Percentiles rank a stretch among this genome's conserved stretches.
phyloP scores from a whole-genome alignment of 2,329 filamentous ascomycete genomes.

The Colletotrichum magnum region DNA sequence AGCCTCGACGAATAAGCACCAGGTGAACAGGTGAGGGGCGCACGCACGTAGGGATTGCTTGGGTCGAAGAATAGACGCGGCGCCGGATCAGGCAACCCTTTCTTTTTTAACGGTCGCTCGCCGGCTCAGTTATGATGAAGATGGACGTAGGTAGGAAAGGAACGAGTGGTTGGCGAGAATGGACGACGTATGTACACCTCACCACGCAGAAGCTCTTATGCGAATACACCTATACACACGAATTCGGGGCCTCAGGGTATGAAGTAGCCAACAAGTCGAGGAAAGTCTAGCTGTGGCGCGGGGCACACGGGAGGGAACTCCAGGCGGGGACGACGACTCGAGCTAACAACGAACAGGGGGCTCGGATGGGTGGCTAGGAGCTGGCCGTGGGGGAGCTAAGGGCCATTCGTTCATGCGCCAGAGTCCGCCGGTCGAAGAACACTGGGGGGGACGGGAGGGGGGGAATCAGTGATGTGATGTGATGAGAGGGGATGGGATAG shows the following conservation, averaged over 20 bases:
- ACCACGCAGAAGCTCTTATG: conserved; percentile 21
- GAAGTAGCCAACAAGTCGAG: conserved; percentile 22
- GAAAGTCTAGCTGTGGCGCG: conserved; percentile 26
- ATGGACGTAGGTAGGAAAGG: conserved; percentile 5
- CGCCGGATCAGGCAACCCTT: conserved; percentile 11
- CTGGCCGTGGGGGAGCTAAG: conserved; percentile 26
- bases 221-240: conserved; percentile 39
- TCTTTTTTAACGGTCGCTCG: conserved; percentile 21
- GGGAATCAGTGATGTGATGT: conserved; percentile 11
- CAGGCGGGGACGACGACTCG: conserved; percentile 18
- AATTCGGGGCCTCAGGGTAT: conserved; percentile 31
- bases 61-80: conserved; percentile 14
- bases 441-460: no score
- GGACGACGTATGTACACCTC: conserved; percentile 24
- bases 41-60: conserved; percentile 16
- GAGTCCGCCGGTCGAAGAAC: conserved; percentile 21
- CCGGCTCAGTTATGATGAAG: conserved; percentile 10
- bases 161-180: background rate
- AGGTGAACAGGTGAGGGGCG: conserved; percentile 25
- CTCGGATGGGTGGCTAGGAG: conserved; percentile 31
- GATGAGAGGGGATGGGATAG: conserved; percentile 2
- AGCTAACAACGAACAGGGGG: conserved; percentile 5
- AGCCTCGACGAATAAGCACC: conserved; percentile 16
- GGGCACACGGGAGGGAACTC: conserved; percentile 29
- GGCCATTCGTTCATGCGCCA: conserved; percentile 33